Evolutionary conservation across 2,329 filamentous ascomycete species (phyloP).

Genomic region (Penicillium italicum): DNA sequence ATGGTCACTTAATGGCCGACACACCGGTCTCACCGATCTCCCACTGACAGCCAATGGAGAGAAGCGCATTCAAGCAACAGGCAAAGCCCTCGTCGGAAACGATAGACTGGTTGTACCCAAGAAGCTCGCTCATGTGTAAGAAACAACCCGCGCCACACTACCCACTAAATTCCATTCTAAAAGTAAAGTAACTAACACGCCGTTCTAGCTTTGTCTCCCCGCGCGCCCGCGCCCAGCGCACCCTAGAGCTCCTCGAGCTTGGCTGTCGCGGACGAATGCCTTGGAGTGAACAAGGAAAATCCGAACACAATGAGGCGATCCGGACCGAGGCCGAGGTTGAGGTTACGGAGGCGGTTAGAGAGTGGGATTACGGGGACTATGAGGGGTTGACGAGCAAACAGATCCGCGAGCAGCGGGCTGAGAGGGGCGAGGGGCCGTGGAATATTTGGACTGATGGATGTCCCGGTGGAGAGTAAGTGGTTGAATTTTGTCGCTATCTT

Average conservation of each 20-base stretch:
- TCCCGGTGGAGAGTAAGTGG: constrained; percentile 71
- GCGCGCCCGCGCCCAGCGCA: constrained; percentile 76
- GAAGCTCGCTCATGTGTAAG: constrained; percentile 78
- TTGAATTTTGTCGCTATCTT: background rate
- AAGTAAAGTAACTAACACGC: constrained; percentile 1
- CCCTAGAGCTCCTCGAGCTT: constrained; percentile 81
- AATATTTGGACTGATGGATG: constrained; percentile 91
- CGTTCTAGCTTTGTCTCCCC: constrained; percentile 71
- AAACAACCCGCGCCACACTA: constrained; percentile 27
- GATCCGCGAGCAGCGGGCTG: constrained; percentile 58
- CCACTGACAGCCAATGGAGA: constrained; percentile 78
- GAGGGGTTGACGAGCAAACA: constrained; percentile 72
- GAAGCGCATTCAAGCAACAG: constrained; percentile 70
- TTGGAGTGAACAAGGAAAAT: constrained; percentile 52
- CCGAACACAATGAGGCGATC: constrained; percentile 38
- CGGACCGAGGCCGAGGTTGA: constrained; percentile 60
- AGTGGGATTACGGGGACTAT: constrained; percentile 87
- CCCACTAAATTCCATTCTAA: background rate
- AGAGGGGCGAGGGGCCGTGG: constrained; percentile 62
- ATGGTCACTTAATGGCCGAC: constrained; percentile 82
- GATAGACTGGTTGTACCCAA: constrained; percentile 80
- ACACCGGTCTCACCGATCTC: constrained; percentile 84
- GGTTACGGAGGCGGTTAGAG: constrained; percentile 68
- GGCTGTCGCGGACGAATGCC: constrained; percentile 67
- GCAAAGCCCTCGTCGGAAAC: constrained; percentile 75